phyloP scores from a whole-genome alignment of 208 protist species.

The Leptomonas pyrrhocoris region DNA sequence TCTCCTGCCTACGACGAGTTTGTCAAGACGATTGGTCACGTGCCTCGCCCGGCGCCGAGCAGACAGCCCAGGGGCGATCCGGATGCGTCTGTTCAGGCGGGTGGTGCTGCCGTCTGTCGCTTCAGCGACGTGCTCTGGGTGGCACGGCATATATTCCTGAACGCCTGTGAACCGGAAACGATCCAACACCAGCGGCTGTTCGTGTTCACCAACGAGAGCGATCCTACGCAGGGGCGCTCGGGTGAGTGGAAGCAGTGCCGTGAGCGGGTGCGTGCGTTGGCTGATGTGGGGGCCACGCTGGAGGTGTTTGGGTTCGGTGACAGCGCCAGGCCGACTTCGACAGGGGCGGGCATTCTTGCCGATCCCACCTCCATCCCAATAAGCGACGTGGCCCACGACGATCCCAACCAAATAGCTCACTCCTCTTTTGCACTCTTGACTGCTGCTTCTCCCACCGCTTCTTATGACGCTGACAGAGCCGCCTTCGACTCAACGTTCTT shows the following conservation, averaged over 20 bases:
- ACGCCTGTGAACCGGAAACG: constrained; percentile 13
- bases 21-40: constrained; percentile 9
- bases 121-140: constrained; percentile 75
- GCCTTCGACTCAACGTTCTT: constrained; percentile 8
- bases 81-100: no score
- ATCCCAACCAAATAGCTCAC: no score
- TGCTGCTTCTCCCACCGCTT: background rate
- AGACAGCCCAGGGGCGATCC: background rate
- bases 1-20: constrained; percentile 50
- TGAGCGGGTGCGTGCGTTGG: constrained; percentile 46
- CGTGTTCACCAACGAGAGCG: constrained; percentile 85
- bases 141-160: constrained; percentile 70
- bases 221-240: constrained; percentile 53
- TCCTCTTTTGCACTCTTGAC: no score
- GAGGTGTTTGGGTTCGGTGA: constrained; percentile 74
- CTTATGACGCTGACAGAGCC: background rate
- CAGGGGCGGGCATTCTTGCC: background rate
- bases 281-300: constrained; percentile 51
- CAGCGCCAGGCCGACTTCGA: background rate
- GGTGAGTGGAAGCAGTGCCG: constrained; percentile 46
- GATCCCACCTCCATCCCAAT: background rate
- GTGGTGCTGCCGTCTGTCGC: background rate
- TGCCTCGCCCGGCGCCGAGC: background rate
- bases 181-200: constrained; percentile 72
- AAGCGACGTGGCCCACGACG: no score